Evolutionary conservation across 768 basidiomycete species (phyloP).

Genomic region (Trametes maxima): DNA sequence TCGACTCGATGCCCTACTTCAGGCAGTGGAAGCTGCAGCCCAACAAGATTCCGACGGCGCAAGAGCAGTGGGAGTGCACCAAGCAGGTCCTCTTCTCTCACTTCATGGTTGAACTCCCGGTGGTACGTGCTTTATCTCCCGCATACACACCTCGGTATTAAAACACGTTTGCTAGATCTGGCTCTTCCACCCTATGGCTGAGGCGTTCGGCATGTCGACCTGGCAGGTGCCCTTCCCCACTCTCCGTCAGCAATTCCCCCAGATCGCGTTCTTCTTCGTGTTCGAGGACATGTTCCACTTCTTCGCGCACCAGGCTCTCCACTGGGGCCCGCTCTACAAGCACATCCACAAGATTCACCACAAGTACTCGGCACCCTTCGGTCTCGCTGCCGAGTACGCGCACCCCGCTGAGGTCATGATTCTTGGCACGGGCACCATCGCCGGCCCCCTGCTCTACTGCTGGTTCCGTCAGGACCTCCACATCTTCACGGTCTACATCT

Average conservation of each 20-base stretch:
- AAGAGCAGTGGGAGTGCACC: constrained; percentile 95
- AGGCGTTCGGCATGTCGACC: constrained; percentile 85
- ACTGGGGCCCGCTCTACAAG: constrained; percentile 83
- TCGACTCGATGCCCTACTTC: constrained; percentile 94
- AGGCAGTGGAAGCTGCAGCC: constrained; percentile 92
- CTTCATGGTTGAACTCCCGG: constrained; percentile 92
- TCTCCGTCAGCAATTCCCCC: constrained; percentile 66
- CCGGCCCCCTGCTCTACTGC: constrained; percentile 86
- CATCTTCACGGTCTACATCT: constrained; percentile 90
- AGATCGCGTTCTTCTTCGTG: constrained; percentile 88
- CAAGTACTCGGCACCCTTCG: constrained; percentile 96
- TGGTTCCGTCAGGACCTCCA: constrained; percentile 78
- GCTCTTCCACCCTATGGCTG: constrained; percentile 90
- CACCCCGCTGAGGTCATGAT: constrained; percentile 97
- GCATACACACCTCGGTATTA: background rate
- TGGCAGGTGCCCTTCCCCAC: constrained; percentile 92
- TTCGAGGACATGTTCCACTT: constrained; percentile 98
- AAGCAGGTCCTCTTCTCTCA: constrained; percentile 93
- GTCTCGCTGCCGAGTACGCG: constrained; percentile 96
- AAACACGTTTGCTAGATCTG: constrained; percentile 60
- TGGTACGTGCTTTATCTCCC: constrained; percentile 49
- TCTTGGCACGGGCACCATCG: constrained; percentile 88
- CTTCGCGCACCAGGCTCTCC: constrained; percentile 86
- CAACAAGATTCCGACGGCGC: constrained; percentile 72
- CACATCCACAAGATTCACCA: constrained; percentile 98